Evolutionary conservation across 805 yeast species (phyloP), one percentile per base, ranked within the genome.

Genomic region (Candida tammaniensis): DNA sequence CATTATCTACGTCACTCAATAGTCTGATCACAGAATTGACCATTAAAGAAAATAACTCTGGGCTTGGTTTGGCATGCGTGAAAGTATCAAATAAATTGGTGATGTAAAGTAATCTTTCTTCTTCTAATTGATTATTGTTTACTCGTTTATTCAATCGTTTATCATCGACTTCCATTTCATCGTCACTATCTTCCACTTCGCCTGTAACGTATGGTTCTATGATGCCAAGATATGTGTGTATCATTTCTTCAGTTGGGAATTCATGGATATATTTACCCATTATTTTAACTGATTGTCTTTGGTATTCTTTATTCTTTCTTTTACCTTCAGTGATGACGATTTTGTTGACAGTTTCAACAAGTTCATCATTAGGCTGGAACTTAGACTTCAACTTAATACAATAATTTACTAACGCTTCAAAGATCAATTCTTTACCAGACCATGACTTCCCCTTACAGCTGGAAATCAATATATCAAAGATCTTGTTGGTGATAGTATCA

Each of bases 381-480:
- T 31, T 7, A 24, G 80, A 44, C 30, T 65, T 57, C 7, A 78
- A 68, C 39, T 75, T 76, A 12, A 64, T 49, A 0, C 81, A 51
- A 20, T 84, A 65, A 1, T 76, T 58, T 0, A 85, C 82, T 35
- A 89, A 60, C 0, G 96, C 85, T 23, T 76, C 78, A 13, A 87
- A 62, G 1, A 93, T 72, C 18, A 68, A 57, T 46, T 88, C 96
- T 49, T 91, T 91, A 5, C 97, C 98, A 11, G 71, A 70, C 93
- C 96, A 91, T 7, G 91, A 74, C 40, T 94, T 76, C 1, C 96
- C 96, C 36, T 70, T 66, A 36, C 80, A 68, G 0, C 94, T 77
- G 18, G 69, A 70, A 12, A 84, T 52, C 29, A 86, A 61, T 5
- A 78, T 61, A 0, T 63, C 57, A 38, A 84, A 74, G 12, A 86